phyloP scores from a whole-genome alignment of 1,139 yeast genomes.

The Blastobotrys capitulatus region DNA sequence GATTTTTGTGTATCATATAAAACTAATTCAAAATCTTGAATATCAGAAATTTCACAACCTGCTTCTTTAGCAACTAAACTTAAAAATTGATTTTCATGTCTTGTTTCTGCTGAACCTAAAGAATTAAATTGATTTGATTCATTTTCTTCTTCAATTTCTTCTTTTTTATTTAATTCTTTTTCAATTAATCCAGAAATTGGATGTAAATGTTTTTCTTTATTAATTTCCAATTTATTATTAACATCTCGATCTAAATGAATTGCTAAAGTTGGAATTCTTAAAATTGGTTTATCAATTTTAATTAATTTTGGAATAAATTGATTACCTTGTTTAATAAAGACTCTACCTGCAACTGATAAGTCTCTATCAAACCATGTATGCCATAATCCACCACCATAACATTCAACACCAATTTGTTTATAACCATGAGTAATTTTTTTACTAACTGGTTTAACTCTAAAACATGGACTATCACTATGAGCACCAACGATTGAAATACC shows the following conservation, averaged over 20 bases:
- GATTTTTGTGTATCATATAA: constrained; percentile 82
- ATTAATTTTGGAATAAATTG: constrained; percentile 60
- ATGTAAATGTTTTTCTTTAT: constrained; percentile 77
- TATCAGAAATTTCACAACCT: constrained; percentile 40
- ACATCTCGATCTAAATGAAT: constrained; percentile 82
- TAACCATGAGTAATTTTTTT: constrained; percentile 62
- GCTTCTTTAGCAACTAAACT: constrained; percentile 64
- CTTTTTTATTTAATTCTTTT: constrained; percentile 29
- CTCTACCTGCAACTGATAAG: constrained; percentile 87
- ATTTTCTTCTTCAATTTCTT: constrained; percentile 34
- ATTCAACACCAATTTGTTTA: constrained; percentile 87
- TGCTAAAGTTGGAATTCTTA: constrained; percentile 92
- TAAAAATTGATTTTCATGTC: constrained; percentile 72
- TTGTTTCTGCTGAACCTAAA: constrained; percentile 55
- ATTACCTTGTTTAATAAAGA: constrained; percentile 54
- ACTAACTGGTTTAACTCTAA: constrained; percentile 85
- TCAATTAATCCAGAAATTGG: constrained; percentile 79
- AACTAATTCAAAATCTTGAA: constrained; percentile 89
- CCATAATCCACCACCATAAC: constrained; percentile 95
- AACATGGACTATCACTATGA: constrained; percentile 92
- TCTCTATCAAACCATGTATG: constrained; percentile 83
- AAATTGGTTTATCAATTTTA: constrained; percentile 74
- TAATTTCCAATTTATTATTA: constrained; percentile 76
- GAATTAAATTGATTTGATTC: constrained; percentile 56
- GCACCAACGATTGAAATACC: constrained; percentile 90